A percentile compares a stretch with the other conserved stretches of the same genome.
phyloP scores from a whole-genome alignment of 495 filamentous ascomycete genomes.

The Parathielavia hyrcaniae region DNA sequence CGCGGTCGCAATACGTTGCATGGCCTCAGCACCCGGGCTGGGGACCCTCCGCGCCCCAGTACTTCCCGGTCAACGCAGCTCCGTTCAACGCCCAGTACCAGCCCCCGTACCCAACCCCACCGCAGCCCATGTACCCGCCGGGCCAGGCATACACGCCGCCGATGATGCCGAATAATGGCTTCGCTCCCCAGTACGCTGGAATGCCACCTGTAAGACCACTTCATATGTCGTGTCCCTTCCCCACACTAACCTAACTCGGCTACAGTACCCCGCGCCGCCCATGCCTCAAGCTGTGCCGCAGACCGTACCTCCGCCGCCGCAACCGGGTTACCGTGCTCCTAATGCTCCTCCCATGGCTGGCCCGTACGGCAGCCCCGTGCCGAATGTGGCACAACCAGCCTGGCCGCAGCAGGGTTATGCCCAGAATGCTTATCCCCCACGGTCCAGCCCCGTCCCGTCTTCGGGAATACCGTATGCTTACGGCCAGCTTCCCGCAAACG shows the following conservation, averaged over 20 bases:
- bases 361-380: conserved; percentile 39
- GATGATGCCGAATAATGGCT: conserved; percentile 40
- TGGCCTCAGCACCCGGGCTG: conserved; percentile 52
- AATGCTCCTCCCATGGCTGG: conserved; percentile 35
- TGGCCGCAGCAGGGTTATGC: conserved; percentile 31
- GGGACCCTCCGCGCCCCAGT: conserved; percentile 40
- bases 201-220: conserved; percentile 35
- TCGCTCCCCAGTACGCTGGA: conserved; percentile 32
- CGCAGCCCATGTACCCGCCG: conserved; percentile 27
- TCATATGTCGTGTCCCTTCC: too few species aligned
- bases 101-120: conserved; percentile 29
- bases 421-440: conserved; percentile 28
- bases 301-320: conserved; percentile 26
- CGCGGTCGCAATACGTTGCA: conserved; percentile 70
- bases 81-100: conserved; percentile 38
- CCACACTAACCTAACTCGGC: conserved; percentile 18
- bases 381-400: conserved; percentile 32
- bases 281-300: conserved; percentile 18
- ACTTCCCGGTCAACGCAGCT: conserved; percentile 40
- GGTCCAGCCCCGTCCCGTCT: conserved; percentile 31
- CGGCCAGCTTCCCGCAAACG: conserved; percentile 66
- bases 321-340: conserved; percentile 32
- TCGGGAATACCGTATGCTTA: conserved; percentile 60
- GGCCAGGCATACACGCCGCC: conserved; percentile 33
- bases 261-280: conserved; percentile 29